These are phyloP conservation scores for Iris macrosiphon DNA, from an alignment of 106 monocot species.

Conservation along the genomic window DNA sequence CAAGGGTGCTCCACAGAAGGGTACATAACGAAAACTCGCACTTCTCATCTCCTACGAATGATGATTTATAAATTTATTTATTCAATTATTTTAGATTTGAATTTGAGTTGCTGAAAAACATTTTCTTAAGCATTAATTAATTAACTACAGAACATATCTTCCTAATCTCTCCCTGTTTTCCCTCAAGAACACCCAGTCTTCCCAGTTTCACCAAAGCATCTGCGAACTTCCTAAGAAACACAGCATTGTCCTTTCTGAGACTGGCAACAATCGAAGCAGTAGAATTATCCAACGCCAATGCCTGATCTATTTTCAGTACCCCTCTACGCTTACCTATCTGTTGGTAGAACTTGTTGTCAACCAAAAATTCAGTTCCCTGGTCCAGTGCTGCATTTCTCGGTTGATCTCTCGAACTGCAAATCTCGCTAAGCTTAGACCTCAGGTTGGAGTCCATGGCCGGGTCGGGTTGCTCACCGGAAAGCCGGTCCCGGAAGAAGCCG, in stretches of 20 bases:
- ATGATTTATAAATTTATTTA: too few species aligned
- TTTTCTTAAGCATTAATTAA: too few species aligned
- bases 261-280: conserved; percentile 4
- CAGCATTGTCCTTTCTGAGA: conserved; percentile 2
- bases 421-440: neutral
- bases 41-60: too few species aligned
- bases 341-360: conserved; percentile 24
- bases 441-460: conserved; percentile 18
- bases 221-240: conserved; percentile 13
- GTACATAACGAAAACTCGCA: too few species aligned
- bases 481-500: conserved; percentile 17
- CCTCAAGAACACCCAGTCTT: conserved; percentile 9
- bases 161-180: conserved; percentile 14
- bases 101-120: too few species aligned
- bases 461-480: conserved; percentile 20
- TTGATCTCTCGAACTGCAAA: neutral
- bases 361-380: conserved; percentile 18
- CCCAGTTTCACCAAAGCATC: conserved; percentile 19
- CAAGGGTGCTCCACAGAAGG: too few species aligned
- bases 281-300: conserved; percentile 11
- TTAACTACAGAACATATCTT: conserved; percentile 14
- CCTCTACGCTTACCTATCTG: conserved; percentile 12
- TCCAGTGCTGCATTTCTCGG: conserved; percentile 10
- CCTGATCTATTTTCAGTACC: conserved; percentile 23
- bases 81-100: too few species aligned